These are phyloP conservation scores for Ilex asprella DNA, from an alignment of 257 asterid genomes.

Conservation along the genomic window DNA sequence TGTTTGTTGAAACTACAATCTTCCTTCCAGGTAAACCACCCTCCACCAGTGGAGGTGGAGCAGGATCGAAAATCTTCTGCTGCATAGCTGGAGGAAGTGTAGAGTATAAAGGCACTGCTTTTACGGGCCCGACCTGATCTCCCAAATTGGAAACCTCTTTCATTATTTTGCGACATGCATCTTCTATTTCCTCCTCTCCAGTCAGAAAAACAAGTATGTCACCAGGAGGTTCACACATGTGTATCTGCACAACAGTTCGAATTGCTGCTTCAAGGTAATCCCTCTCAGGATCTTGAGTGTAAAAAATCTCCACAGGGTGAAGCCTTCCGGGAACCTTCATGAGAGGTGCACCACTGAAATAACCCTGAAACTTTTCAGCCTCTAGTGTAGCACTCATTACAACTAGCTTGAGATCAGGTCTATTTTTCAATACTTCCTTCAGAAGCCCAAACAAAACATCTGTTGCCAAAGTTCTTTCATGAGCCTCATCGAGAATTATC, in stretches of 20 bases:
- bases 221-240: slow-evolving; percentile 76
- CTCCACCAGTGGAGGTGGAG: slow-evolving; percentile 84
- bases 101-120: slow-evolving; percentile 84
- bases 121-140: slow-evolving; percentile 85
- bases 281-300: slow-evolving; percentile 91
- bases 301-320: slow-evolving; percentile 90
- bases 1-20: slow-evolving; percentile 89
- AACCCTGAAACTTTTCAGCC: slow-evolving; percentile 95
- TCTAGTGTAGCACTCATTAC: slow-evolving; percentile 99
- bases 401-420: slow-evolving; percentile 80
- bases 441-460: slow-evolving; percentile 95
- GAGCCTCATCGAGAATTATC: slow-evolving; percentile 96
- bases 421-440: slow-evolving; percentile 78
- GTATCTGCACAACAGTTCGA: slow-evolving; percentile 91
- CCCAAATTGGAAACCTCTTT: slow-evolving; percentile 78
- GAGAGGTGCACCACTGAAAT: slow-evolving; percentile 80
- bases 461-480: slow-evolving; percentile 93
- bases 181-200: slow-evolving; percentile 99
- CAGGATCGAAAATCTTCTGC: slow-evolving; percentile 94
- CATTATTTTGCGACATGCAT: slow-evolving; percentile 77
- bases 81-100: slow-evolving; percentile 98
- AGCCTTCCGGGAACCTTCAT: slow-evolving; percentile 99
- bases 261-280: slow-evolving; percentile 96
- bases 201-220: slow-evolving; percentile 95
- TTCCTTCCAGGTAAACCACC: slow-evolving; percentile 97